Evolutionary conservation across 306 rosid species (phyloP), one percentile per base, ranked within the genome.

Genomic region (Potentilla sterilis): DNA sequence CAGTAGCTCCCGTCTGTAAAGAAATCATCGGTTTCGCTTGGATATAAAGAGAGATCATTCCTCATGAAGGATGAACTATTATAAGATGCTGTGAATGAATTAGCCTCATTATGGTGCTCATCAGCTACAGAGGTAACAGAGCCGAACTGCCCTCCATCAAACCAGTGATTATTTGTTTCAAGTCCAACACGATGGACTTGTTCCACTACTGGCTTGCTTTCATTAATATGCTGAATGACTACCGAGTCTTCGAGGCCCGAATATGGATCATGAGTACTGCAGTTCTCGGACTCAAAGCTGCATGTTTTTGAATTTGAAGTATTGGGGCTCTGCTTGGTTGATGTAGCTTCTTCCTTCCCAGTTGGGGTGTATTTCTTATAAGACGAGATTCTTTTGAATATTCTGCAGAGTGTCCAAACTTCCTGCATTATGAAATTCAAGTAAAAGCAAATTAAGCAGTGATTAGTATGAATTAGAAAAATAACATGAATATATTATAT

Each of bases 331-430:
- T 69, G 75, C 38, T 62, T 59, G 10, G 51, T 71, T 34, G 79
- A 0, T 40, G 63, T 48, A 9, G 80, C 38, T 41, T 83, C 86
- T 80, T 75, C 83, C 86, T 75, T 75, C 52, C 46, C 3, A 11
- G 9, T 73, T 77, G 91, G 85, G 42, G 84, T 65, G 79, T 78
- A 86, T 73, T 87, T 91, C 47, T 81, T 93, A 78, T 87, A 74
- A 10, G 96, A 70, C 76, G 91, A 84, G 71, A 87, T 77, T 75
- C 98, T 65, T 83, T 89, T 91, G 83, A 93, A 89, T 75, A 93
- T 91, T 77, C 93, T 61, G 86, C 98, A 93, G 0, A 93, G 86
- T 35, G 97, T 93, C 98, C 97, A 93, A 49, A 93, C 97, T 82
- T 93, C 98, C 98, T 93, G 91, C 77, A 76, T 82, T 15, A 69